Evolutionary conservation across 2,329 filamentous ascomycete species (phyloP).

Genomic region (Colletotrichum trifolii): DNA sequence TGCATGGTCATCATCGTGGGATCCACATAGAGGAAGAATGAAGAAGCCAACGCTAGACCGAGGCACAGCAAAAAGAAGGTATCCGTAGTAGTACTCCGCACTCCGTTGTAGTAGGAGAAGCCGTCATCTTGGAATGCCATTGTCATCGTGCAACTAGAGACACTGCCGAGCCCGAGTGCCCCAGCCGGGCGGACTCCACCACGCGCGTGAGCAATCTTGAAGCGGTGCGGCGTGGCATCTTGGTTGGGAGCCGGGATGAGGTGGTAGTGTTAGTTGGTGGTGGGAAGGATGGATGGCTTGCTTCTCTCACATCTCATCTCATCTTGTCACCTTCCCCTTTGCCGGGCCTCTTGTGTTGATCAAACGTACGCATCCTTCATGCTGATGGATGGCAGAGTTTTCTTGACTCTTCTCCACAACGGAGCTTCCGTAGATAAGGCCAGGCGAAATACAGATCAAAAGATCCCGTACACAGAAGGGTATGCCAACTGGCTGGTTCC

Average conservation of each 20-base stretch:
- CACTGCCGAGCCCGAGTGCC: slow-evolving; percentile 27
- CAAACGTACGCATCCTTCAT: slow-evolving; percentile 13
- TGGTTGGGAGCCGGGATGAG: slow-evolving; percentile 9
- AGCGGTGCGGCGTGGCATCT: slow-evolving; percentile 20
- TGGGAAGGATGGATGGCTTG: not conserved
- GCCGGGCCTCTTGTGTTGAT: slow-evolving; percentile 12
- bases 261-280: not conserved
- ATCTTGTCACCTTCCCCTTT: slow-evolving; percentile 11
- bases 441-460: not conserved
- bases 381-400: slow-evolving; percentile 12
- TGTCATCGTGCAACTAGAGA: slow-evolving; percentile 12
- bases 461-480: not conserved
- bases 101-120: too few species aligned
- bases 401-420: not conserved
- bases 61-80: too few species aligned
- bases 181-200: slow-evolving; percentile 26
- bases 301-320: slow-evolving; percentile 36
- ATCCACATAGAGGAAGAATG: too few species aligned
- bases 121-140: not conserved
- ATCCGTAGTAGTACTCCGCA: too few species aligned
- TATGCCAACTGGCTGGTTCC: not conserved
- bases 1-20: too few species aligned
- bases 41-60: too few species aligned
- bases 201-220: slow-evolving; percentile 34
- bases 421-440: slow-evolving; percentile 16